Evolutionary conservation across 2,329 filamentous ascomycete species (phyloP).

Genomic region (Epichloe typhina): DNA sequence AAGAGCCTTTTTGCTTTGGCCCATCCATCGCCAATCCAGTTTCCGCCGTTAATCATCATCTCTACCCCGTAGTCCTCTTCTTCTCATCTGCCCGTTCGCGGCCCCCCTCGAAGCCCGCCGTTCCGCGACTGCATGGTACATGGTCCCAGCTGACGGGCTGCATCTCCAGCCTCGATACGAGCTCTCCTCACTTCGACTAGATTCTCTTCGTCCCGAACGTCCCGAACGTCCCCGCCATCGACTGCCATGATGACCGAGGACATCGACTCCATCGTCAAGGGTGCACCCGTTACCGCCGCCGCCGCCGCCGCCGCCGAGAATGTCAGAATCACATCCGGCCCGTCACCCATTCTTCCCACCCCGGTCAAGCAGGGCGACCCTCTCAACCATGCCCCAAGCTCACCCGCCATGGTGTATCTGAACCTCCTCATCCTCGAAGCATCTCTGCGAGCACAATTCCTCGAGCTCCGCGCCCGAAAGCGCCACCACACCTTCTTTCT

Average conservation of each 20-base stretch:
- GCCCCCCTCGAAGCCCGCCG: background rate
- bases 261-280: constrained; percentile 87
- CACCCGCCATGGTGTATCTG: constrained; percentile 91
- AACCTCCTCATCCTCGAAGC: constrained; percentile 96
- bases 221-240: background rate
- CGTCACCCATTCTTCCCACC: constrained; percentile 30
- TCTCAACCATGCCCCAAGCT: constrained; percentile 70
- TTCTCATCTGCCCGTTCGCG: background rate
- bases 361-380: constrained; percentile 48
- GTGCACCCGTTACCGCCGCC: constrained; percentile 49
- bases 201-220: background rate
- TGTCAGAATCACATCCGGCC: constrained; percentile 25
- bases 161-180: background rate
- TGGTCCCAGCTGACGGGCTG: constrained; percentile 2
- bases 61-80: no score
- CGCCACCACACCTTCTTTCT: constrained; percentile 92
- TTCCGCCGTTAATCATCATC: no score
- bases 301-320: constrained; percentile 27
- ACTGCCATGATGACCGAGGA: constrained; percentile 42
- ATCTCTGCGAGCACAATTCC: constrained; percentile 82
- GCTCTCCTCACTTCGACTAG: background rate
- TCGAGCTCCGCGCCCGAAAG: constrained; percentile 74
- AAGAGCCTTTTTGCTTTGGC: no score
- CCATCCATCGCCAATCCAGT: background rate
- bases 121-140: constrained; percentile 1